These are phyloP conservation scores for Podila minutissima DNA, from an alignment of 192 early-diverging fungal genomes.

Conservation along the genomic window DNA sequence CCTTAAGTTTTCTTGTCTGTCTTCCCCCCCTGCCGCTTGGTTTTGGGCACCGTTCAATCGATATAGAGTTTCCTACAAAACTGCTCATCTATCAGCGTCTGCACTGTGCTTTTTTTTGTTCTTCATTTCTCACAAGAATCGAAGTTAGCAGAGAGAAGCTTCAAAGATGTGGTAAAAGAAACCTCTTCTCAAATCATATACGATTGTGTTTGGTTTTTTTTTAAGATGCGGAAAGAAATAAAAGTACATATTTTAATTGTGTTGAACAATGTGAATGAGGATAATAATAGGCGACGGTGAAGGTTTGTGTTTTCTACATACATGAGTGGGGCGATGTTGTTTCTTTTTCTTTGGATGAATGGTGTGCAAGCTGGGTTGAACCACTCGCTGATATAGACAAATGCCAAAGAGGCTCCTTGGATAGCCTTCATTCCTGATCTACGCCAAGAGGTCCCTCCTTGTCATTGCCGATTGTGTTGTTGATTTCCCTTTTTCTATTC, in stretches of 20 bases:
- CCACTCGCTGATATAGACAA: constrained; percentile 39
- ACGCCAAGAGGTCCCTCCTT: neutral
- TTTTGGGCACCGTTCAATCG: too few species aligned
- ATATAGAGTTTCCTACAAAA: too few species aligned
- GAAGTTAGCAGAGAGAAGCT: too few species aligned
- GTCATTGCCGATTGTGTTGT: constrained; percentile 17
- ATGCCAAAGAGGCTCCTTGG: constrained; percentile 14
- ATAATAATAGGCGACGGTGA: constrained; percentile 14
- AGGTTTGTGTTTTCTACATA: constrained; percentile 34
- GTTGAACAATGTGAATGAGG: constrained; percentile 51
- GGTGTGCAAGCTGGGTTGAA: constrained; percentile 46
- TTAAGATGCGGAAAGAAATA: constrained; percentile 14
- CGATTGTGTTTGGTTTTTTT: too few species aligned
- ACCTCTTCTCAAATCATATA: too few species aligned
- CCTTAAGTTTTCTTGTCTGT: too few species aligned
- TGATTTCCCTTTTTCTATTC: constrained; percentile 22
- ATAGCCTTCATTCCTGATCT: constrained; percentile 17
- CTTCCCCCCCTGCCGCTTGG: too few species aligned
- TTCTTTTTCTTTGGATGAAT: neutral
- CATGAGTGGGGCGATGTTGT: constrained; percentile 15
- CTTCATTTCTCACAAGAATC: too few species aligned
- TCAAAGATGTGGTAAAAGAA: too few species aligned
- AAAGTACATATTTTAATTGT: constrained; percentile 54
- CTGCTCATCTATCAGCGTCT: too few species aligned
- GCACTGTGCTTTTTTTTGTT: too few species aligned